These are phyloP conservation scores for Colletotrichum simmondsii DNA, from an alignment of 2,329 filamentous ascomycete species.

Conservation along the genomic window DNA sequence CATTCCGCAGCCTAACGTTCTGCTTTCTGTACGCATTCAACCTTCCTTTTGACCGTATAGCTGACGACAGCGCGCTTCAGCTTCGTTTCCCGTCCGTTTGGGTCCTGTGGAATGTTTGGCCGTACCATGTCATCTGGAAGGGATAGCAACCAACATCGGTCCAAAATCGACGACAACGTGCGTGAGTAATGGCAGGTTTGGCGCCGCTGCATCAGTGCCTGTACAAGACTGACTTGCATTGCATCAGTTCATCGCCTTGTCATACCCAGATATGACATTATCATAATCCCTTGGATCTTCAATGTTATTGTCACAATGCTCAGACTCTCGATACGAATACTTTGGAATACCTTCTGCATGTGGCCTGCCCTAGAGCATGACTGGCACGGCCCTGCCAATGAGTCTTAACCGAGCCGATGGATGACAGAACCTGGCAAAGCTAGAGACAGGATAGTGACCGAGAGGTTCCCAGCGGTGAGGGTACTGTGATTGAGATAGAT, in stretches of 20 bases:
- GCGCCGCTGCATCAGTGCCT: not conserved
- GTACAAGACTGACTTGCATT: not conserved
- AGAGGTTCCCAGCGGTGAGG: slow-evolving; percentile 11
- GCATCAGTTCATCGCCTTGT: not conserved
- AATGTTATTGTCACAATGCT: not conserved
- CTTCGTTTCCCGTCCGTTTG: not conserved
- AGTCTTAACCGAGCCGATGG: not conserved
- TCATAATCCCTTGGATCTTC: not conserved
- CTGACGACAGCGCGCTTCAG: slow-evolving; percentile 20
- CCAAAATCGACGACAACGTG: not conserved
- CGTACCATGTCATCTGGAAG: not conserved
- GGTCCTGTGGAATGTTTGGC: not conserved
- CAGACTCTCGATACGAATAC: not conserved
- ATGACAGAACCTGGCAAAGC: not conserved
- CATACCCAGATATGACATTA: not conserved
- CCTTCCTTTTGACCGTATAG: not conserved
- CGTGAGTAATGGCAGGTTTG: not conserved
- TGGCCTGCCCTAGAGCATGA: not conserved
- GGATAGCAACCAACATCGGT: not conserved
- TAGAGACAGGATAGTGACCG: not conserved
- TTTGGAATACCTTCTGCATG: not conserved
- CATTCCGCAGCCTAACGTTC: not conserved
- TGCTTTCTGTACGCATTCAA: too few relatives aligned
- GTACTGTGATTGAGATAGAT: slow-evolving; percentile 23
- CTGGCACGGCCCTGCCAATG: not conserved